phyloP scores from a whole-genome alignment of 2,329 filamentous ascomycete species.

The Neurospora sp. region DNA sequence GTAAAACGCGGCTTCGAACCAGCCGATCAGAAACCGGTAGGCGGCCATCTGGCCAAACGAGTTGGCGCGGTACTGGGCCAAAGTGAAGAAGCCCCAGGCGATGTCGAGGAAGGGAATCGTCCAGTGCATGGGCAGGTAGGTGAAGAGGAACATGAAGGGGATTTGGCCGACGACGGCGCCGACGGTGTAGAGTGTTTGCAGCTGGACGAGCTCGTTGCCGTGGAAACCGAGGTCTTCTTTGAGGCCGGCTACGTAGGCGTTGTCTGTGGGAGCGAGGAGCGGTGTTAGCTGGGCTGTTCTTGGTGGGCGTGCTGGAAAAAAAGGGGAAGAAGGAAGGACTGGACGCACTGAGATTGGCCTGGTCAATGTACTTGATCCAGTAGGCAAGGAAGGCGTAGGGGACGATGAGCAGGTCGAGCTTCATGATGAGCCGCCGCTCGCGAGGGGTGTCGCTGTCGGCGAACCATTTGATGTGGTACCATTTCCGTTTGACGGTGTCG shows the following conservation, averaged over 20 bases:
- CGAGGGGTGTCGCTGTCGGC: constrained; percentile 36
- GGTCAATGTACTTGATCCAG: constrained; percentile 47
- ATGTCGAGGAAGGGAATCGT: constrained; percentile 41
- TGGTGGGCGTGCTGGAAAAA: background rate
- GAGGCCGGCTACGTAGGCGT: constrained; percentile 44
- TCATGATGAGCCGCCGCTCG: constrained; percentile 41
- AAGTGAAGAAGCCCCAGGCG: constrained; percentile 45
- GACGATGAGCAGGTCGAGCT: constrained; percentile 45
- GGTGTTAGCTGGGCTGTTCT: background rate
- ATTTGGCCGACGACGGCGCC: constrained; percentile 41
- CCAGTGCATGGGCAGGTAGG: constrained; percentile 35
- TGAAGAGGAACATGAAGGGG: constrained; percentile 42
- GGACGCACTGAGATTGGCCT: constrained; percentile 39
- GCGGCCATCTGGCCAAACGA: constrained; percentile 39
- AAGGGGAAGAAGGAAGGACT: constrained; percentile 2
- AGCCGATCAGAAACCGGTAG: constrained; percentile 44
- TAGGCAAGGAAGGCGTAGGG: constrained; percentile 46
- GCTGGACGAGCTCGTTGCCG: constrained; percentile 43
- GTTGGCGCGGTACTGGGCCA: constrained; percentile 41
- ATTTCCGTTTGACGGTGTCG: constrained; percentile 15
- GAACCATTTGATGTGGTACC: constrained; percentile 37
- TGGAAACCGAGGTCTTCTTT: constrained; percentile 40
- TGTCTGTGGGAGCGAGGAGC: constrained; percentile 25
- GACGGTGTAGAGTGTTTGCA: constrained; percentile 42
- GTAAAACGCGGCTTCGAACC: constrained; percentile 38